A percentile compares a stretch with the other conserved stretches of the same genome.
Evolutionary conservation across 768 basidiomycete genomes (phyloP).

Genomic region (Calocera viscosa): DNA sequence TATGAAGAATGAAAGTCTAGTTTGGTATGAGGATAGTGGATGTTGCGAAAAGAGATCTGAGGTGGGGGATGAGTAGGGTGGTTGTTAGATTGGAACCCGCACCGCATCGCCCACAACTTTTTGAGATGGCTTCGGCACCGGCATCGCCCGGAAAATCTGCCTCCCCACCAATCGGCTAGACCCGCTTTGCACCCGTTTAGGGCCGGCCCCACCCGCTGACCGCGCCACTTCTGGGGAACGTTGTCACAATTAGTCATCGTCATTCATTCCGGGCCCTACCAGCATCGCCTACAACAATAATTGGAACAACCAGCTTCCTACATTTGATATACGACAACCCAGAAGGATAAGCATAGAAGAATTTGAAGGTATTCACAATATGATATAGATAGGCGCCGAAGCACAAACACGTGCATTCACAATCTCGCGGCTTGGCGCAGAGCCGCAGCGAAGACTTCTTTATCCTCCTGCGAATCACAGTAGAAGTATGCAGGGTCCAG

Average conservation of each 20-base stretch:
- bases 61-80: background rate
- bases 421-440: background rate
- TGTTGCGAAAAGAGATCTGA: background rate
- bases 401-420: background rate
- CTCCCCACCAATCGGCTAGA: conserved; percentile 6
- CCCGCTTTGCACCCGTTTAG: background rate
- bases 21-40: background rate
- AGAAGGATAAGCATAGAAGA: background rate
- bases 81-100: background rate
- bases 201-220: background rate
- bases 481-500: background rate
- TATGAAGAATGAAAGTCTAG: conserved; percentile 10
- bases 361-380: no score
- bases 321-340: background rate
- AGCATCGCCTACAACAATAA: background rate
- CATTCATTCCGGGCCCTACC: background rate
- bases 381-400: background rate
- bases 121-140: conserved; percentile 6
- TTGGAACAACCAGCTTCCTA: background rate
- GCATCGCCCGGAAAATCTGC: conserved; percentile 4
- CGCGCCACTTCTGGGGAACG: background rate
- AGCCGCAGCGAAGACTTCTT: background rate
- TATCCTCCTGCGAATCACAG: background rate
- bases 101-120: conserved; percentile 4
- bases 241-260: background rate